Percentiles rank a stretch among this genome's conserved stretches.
These are phyloP conservation scores for Hansenula anomala DNA, from an alignment of 1,139 yeast genomes.

Conservation along the genomic window DNA sequence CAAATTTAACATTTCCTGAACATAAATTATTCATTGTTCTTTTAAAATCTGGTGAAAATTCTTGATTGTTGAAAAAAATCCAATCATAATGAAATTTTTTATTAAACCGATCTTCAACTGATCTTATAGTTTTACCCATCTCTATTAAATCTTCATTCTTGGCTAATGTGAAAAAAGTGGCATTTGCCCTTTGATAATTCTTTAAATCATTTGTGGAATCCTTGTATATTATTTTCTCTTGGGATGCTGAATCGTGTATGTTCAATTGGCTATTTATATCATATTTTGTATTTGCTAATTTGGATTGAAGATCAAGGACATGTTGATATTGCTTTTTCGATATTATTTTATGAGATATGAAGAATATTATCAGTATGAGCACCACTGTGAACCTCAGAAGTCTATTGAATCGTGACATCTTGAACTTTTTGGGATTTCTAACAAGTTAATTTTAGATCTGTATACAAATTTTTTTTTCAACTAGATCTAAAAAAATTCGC, in stretches of 20 bases:
- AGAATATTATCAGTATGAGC: conserved; percentile 11
- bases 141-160: conserved; percentile 48
- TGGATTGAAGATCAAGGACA: conserved; percentile 13
- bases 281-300: conserved; percentile 12
- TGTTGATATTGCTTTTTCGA: conserved; percentile 14
- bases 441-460: no score
- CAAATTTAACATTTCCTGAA: conserved; percentile 61
- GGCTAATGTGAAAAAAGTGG: conserved; percentile 64
- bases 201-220: no score
- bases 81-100: conserved; percentile 66
- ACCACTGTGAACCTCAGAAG: conserved; percentile 14
- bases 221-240: no score
- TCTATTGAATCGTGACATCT: conserved; percentile 4
- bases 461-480: background rate
- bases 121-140: conserved; percentile 46
- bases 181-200: conserved; percentile 33
- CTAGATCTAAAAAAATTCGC: no score
- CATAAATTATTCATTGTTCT: conserved; percentile 41
- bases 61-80: conserved; percentile 71
- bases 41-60: conserved; percentile 54
- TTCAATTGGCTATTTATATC: conserved; percentile 10
- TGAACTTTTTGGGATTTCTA: background rate
- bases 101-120: conserved; percentile 71
- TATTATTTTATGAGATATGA: conserved; percentile 15
- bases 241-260: no score